Conservation (phyloP, 345 rosid species). For the Isatis tinctoria region DNA sequence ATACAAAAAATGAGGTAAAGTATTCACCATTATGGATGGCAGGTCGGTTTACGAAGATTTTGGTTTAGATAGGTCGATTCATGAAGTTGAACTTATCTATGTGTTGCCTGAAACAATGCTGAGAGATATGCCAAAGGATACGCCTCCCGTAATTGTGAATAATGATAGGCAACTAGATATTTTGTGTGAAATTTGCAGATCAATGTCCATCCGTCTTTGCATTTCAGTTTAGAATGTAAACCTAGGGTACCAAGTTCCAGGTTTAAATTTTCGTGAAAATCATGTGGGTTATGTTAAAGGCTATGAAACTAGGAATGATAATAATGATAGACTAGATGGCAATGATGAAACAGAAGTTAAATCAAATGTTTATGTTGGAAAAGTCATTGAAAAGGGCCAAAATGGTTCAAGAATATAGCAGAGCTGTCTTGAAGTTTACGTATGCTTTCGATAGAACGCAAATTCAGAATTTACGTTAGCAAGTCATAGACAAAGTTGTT, state of each 20-base stretch:
- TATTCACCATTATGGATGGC: not conserved
- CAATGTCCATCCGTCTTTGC: not conserved
- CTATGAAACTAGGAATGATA: not conserved
- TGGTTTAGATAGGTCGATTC: not conserved
- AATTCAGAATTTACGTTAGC: not conserved
- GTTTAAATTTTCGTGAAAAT: not conserved
- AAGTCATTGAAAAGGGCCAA: not conserved
- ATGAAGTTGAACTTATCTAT: not conserved
- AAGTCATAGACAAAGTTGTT: not conserved
- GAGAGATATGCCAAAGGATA: not conserved
- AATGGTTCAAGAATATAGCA: not conserved
- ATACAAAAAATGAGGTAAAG: not conserved
- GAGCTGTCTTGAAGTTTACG: not conserved
- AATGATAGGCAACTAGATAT: not conserved
- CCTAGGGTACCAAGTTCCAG: not conserved
- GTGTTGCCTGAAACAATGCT: not conserved
- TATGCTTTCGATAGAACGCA: not conserved
- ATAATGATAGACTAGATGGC: not conserved
- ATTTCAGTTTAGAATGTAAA: not conserved
- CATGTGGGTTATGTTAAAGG: not conserved
- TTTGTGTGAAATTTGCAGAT: not conserved
- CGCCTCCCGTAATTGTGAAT: not conserved
- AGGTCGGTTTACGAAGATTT: not conserved
- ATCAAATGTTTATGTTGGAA: not conserved
- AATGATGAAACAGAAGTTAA: not conserved